Evolutionary conservation across 2,329 filamentous ascomycete genomes (phyloP), one percentile per base, ranked within the genome.

Genomic region (Grosmannia serpens): DNA sequence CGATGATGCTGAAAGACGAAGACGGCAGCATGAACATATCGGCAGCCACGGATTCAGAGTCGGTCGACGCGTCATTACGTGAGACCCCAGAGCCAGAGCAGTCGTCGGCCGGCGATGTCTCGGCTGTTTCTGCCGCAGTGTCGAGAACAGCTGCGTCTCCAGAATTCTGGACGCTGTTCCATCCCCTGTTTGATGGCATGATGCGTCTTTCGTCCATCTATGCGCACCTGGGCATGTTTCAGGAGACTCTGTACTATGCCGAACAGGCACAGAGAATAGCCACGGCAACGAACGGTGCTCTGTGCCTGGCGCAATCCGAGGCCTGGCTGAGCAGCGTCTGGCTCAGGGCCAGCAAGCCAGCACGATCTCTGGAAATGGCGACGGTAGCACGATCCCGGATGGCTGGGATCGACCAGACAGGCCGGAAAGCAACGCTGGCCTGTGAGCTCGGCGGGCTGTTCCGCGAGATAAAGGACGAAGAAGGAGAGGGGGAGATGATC

Each of bases 221-320:
- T 65, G 84, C 87, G 1, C 87, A 95, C 63, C 82, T 94, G 62
- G 94, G 94, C 31, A 81, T 95, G 72, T 89, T 91, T 63, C 85
- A 89, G 61, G 92, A 97, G 69, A 92, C 92, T 2, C 74, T 92
- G 0, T 94, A 91, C 68, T 95, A 95, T 64, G 86, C 87, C 1
- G 87, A 96, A 64, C 88, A 94, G 65, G 91, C 91, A 0, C 77
- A 87, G 57, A 89, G 87, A 66, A 81, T 95, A 60, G 89, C 89
- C 26, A 78, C 80, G 60, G 82, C 80, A n/a, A 81, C 88, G 10
- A 76, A 80, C 53, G 85, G 87, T 0, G 76, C 80, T 41, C 77
- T 85, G 15, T 80, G 81, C 64, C 71, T 75, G 49, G 77, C 80
- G 0, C 77, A 82, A 62, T 78, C 78, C 9, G 75, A 78, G 4